Evolutionary conservation across 148 eudicot species (phyloP), one percentile per base, ranked within the genome.

Genomic region (Camellia lanceoleosa): DNA sequence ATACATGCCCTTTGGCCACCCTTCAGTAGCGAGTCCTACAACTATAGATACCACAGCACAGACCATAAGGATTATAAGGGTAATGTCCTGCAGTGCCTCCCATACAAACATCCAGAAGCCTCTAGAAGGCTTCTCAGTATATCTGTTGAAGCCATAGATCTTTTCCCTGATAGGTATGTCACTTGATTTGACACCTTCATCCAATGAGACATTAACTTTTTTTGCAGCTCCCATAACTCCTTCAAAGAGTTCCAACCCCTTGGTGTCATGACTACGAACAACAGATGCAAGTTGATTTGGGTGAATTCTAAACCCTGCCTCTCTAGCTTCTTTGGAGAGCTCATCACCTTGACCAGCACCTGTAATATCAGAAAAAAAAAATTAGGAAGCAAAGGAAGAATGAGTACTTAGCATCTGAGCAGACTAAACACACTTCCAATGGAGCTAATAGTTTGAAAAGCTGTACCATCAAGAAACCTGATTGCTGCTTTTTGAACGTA

Each of bases 11-110:
- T 88, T 90, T 49, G 98, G 98, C 79, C 86, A 88, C 56, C 98
- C 98, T 86, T 93, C 97, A 66, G 94, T 92, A 73, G 90, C 88
- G 63, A 92, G 82, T 68, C 99, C 99, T 13, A 96, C 98, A 9
- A 88, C 92, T 49, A 96, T 84, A 59, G 99, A 96, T 66, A 92
- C 92, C 66, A 93, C 95, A 58, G 98, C 99, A 86, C 99, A 96
- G 76, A 91, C 89, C 81, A 92, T 91, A 73, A 96, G 90, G 66
- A 96, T 93, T 56, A 96, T 89, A 16, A 96, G 85, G 47, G 99
- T 96, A 43, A 92, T 86, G 83, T 96, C 99, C 8, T 96, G 99
- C 5, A 91, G 82, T 73, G 97, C 98, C 20, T 95, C 98, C 98
- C 98, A 93, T 19, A 93, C 91, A 87, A 94, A 94, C 75, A 72